phyloP scores from a whole-genome alignment of 2,329 filamentous ascomycete genomes.

The Cytospora chrysosperma region DNA sequence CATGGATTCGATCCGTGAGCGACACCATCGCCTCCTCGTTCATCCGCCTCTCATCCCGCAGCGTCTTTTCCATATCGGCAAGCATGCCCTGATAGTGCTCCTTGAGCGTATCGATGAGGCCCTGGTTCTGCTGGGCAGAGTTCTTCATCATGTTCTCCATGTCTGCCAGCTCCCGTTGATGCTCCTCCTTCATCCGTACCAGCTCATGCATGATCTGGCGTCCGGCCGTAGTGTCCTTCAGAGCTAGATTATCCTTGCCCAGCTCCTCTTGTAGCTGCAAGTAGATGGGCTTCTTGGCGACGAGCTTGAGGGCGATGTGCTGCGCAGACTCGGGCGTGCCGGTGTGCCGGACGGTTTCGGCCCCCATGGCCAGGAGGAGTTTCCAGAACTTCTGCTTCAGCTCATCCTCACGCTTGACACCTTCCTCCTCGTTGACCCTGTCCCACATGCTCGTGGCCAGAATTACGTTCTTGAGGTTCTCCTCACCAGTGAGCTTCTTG shows the following conservation, averaged over 20 bases:
- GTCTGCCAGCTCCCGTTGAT: conserved; percentile 57
- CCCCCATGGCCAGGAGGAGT: conserved; percentile 35
- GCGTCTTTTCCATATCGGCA: conserved; percentile 29
- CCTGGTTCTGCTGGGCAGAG: conserved; percentile 30
- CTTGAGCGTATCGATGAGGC: conserved; percentile 29
- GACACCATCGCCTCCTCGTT: conserved; percentile 30
- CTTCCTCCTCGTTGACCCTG: conserved; percentile 32
- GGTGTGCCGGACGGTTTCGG: conserved; percentile 28
- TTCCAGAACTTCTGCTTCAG: conserved; percentile 40
- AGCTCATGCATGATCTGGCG: conserved; percentile 59
- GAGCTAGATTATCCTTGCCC: conserved; percentile 55
- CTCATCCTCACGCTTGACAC: conserved; percentile 31
- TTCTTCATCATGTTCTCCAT: conserved; percentile 46
- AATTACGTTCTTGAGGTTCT: conserved; percentile 40
- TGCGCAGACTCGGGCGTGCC: conserved; percentile 29
- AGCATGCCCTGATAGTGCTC: conserved; percentile 30
- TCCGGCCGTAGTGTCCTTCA: conserved; percentile 43
- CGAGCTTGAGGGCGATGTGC: conserved; percentile 26
- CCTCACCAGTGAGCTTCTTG: conserved; percentile 42
- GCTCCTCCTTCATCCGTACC: conserved; percentile 53
- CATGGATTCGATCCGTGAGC: conserved; percentile 29
- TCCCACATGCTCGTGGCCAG: conserved; percentile 46
- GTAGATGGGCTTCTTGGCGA: conserved; percentile 66
- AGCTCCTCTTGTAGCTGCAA: conserved; percentile 67
- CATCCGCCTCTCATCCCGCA: conserved; percentile 31